Evolutionary conservation across 169 alveolate genomes (phyloP).

Genomic region (Plasmodium billcollinsi): DNA sequence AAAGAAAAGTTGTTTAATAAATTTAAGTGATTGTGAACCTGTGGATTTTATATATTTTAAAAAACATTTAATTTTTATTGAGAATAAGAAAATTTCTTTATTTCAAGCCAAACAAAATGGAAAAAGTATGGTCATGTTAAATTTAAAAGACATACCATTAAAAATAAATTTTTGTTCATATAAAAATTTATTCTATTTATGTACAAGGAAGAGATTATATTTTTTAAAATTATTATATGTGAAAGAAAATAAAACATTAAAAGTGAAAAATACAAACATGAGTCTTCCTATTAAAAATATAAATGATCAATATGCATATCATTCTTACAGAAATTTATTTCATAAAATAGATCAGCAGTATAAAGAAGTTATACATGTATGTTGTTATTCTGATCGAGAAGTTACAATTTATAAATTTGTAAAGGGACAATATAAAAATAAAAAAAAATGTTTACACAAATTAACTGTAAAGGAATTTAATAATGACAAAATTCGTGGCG

Average conservation of each 20-base stretch:
- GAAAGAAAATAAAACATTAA: conserved; percentile 58
- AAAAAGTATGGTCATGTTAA: conserved; percentile 40
- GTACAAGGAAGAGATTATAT: conserved; percentile 40
- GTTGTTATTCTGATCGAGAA: conserved; percentile 45
- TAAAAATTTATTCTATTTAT: conserved; percentile 43
- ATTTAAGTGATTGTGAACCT: conserved; percentile 45
- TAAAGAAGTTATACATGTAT: conserved; percentile 64
- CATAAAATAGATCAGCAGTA: conserved; percentile 21
- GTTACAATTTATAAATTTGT: conserved; percentile 51
- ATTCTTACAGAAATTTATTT: conserved; percentile 34
- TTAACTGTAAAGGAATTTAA: conserved; percentile 28
- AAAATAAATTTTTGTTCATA: conserved; percentile 52
- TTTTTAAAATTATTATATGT: conserved; percentile 30
- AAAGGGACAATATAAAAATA: conserved; percentile 49
- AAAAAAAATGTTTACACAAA: conserved; percentile 40
- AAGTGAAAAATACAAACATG: conserved; percentile 50
- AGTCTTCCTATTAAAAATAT: conserved; percentile 36
- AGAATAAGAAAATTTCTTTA: conserved; percentile 29
- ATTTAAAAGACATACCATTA: conserved; percentile 38
- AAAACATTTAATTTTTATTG: conserved; percentile 44
- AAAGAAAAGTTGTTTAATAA: conserved; percentile 20
- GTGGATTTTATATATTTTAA: conserved; percentile 68
- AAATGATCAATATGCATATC: conserved; percentile 40
- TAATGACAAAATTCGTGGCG: conserved; percentile 35
- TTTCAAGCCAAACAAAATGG: conserved; percentile 42